Evolutionary conservation across 2,329 filamentous ascomycete genomes (phyloP).

Genomic region (Fusarium cyanostomum): DNA sequence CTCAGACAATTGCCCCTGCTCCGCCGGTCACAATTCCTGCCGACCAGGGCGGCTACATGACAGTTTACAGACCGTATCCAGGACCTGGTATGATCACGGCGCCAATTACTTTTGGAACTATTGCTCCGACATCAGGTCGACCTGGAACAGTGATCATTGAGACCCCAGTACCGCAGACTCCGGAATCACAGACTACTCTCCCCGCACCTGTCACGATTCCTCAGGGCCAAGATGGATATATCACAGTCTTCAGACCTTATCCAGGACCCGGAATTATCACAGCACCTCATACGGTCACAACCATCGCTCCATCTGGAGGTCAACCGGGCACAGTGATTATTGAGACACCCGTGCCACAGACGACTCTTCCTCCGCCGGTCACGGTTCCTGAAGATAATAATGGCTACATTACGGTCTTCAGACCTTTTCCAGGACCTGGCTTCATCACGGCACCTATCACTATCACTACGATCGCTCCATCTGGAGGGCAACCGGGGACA

Average conservation of each 20-base stretch:
- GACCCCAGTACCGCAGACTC: neutral
- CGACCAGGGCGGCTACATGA: conserved; percentile 16
- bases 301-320: neutral
- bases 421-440: conserved; percentile 6
- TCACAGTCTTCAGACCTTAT: conserved; percentile 5
- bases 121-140: neutral
- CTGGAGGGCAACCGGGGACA: conserved; percentile 15
- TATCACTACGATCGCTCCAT: conserved; percentile 19
- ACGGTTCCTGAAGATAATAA: neutral
- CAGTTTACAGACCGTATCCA: conserved; percentile 24
- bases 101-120: conserved; percentile 2
- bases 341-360: conserved; percentile 10
- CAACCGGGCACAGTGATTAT: conserved; percentile 20
- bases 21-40: conserved; percentile 14
- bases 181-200: neutral
- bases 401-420: conserved; percentile 2
- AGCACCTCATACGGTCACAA: neutral
- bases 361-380: neutral
- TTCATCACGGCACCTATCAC: conserved; percentile 23
- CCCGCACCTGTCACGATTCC: neutral
- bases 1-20: conserved; percentile 2
- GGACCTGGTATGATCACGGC: conserved; percentile 11
- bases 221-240: neutral
- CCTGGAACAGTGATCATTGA: conserved; percentile 6
- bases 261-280: conserved; percentile 1